Percentiles rank a stretch among this genome's conserved stretches.
Evolutionary conservation across 257 asterid genomes (phyloP).

Genomic region (Schizonepeta tenuifolia): DNA sequence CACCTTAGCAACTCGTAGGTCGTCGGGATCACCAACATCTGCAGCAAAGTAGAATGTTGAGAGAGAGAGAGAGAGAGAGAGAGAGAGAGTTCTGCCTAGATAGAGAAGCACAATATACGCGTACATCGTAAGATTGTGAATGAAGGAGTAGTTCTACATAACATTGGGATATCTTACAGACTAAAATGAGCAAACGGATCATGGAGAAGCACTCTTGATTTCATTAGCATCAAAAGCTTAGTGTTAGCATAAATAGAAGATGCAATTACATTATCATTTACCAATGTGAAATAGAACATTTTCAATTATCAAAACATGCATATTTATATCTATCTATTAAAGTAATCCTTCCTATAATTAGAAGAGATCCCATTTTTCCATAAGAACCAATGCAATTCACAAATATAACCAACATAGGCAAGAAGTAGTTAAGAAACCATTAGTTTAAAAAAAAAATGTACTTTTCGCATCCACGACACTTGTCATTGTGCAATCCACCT

Average conservation of each 20-base stretch:
- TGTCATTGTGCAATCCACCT: slow-evolving; percentile 34
- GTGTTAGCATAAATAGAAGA: background rate
- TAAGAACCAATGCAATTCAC: background rate
- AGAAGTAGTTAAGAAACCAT: background rate
- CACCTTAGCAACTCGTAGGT: slow-evolving; percentile 58
- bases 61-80: background rate
- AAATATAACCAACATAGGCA: background rate
- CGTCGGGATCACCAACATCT: slow-evolving; percentile 37
- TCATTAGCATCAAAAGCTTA: background rate
- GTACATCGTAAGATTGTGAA: background rate
- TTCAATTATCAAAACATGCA: background rate
- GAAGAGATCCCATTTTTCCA: background rate
- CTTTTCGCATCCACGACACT: slow-evolving; percentile 38
- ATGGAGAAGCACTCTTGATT: background rate
- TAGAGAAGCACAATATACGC: background rate
- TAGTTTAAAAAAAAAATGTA: slow-evolving; percentile 37
- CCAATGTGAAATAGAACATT: background rate
- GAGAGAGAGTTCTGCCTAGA: background rate
- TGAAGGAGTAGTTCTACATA: background rate
- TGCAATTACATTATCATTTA: background rate
- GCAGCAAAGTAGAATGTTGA: slow-evolving; percentile 4
- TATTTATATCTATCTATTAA: background rate
- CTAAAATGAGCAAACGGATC: background rate
- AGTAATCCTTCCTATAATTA: background rate
- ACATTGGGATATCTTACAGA: background rate